Conservation (phyloP, 495 filamentous ascomycete genomes). For the Penicillium riverlandense region DNA sequence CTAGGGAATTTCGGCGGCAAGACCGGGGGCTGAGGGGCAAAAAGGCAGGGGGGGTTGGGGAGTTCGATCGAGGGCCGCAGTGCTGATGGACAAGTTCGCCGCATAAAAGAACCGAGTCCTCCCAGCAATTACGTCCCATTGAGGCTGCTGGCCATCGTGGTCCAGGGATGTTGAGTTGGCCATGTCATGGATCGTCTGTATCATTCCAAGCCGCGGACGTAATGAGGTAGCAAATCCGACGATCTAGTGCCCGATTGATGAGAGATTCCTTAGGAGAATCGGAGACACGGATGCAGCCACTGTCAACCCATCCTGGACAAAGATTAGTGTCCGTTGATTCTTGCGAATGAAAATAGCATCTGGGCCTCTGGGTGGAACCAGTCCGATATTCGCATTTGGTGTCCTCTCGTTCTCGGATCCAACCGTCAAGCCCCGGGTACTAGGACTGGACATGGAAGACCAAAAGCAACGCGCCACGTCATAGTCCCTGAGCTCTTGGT, state of each 20-base stretch:
- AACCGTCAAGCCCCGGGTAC: slow-evolving; percentile 20
- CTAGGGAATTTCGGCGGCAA: slow-evolving; percentile 17
- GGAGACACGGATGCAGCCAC: background rate
- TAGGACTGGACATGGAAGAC: slow-evolving; percentile 20
- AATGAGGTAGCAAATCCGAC: slow-evolving; percentile 17
- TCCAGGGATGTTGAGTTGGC: slow-evolving; percentile 25
- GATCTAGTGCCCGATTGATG: slow-evolving; percentile 19
- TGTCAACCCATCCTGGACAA: slow-evolving; percentile 1
- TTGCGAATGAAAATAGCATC: no score
- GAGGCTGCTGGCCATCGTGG: slow-evolving; percentile 16
- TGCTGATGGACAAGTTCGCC: slow-evolving; percentile 11
- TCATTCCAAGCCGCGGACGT: slow-evolving; percentile 9
- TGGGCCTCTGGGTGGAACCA: slow-evolving; percentile 3
- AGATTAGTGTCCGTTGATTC: no score
- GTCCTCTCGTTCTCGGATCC: no score
- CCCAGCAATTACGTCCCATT: slow-evolving; percentile 13
- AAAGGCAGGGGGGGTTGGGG: slow-evolving; percentile 22
- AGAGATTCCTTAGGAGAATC: slow-evolving; percentile 1
- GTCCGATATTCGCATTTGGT: no score
- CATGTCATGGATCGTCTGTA: slow-evolving; percentile 26
- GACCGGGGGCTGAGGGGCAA: slow-evolving; percentile 18
- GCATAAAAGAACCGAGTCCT: slow-evolving; percentile 18
- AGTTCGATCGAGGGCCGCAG: slow-evolving; percentile 18
- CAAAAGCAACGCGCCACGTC: slow-evolving; percentile 42
- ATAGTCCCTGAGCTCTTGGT: slow-evolving; percentile 39